Base-by-base conservation (phyloP, 176 grass and related monocot genomes). In the Guadua angustifolia region DNA sequence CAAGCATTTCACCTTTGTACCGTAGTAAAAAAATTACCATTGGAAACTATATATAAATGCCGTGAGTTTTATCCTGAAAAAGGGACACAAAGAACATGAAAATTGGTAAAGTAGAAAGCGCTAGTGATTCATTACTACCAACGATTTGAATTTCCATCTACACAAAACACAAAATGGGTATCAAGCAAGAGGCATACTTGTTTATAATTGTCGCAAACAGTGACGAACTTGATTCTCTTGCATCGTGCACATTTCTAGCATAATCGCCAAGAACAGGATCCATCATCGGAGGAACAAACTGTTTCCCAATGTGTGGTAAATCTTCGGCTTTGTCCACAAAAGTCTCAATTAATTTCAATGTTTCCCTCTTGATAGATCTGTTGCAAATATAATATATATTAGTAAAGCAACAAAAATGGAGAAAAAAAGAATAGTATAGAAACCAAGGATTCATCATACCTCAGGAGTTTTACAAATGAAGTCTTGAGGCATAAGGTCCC, bases 201-300 rank as follows among this genome's bases (percentile, higher is more conserved):
- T n/a, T n/a, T n/a, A n/a, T n/a, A n/a, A n/a, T n/a, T n/a, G n/a
- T n/a, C n/a, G 91, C 93, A 59, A 91, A 99, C 29, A 99, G 69
- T 15, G 97, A 99, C 47, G 84, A 35, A 99, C 97, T 99, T 99
- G 97, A 99, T 87, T 99, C 97, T 87, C 97, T 96, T 17, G 97
- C 97, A 75, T 99, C 93, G 53, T 93, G 97, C 83, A 99, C 91
- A 88, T 99, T 99, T 91, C 97, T 99, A 63, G 93, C 88, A 81
- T 99, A 99, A 79, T 99, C 97, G 69, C 84, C 91, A 49, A 99
- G 93, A 21, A 99, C 84, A 79, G 97, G 93, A 78, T 99, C 97
- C 97, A 99, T 96, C 97, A 99, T 99, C 50, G 97, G 97, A 64
- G 97, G 97, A 74, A 99, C 97, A 89, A 99, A 99, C 76, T 99